Conservation (phyloP, 805 yeast species). For the Grigorovia yakushimaensis region DNA sequence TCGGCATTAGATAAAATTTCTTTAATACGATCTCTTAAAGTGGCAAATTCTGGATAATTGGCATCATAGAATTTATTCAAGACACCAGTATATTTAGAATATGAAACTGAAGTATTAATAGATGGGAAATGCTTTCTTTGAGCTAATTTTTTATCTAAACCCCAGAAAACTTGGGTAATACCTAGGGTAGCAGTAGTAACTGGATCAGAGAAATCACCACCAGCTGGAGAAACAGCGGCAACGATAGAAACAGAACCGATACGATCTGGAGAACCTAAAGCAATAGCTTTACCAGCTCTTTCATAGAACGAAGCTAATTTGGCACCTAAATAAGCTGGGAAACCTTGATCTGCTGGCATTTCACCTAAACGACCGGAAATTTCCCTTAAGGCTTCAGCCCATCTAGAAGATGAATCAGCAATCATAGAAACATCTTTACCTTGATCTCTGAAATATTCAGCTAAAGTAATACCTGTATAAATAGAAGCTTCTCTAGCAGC, state of each 20-base stretch:
- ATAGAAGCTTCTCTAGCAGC: slow-evolving; percentile 99
- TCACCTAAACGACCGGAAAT: slow-evolving; percentile 99
- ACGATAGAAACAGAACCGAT: slow-evolving; percentile 97
- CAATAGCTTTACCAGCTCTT: slow-evolving; percentile 96
- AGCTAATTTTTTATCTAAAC: slow-evolving; percentile 96
- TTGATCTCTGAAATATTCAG: slow-evolving; percentile 99
- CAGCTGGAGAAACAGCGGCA: slow-evolving; percentile 99
- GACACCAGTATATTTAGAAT: slow-evolving; percentile 89
- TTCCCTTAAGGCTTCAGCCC: slow-evolving; percentile 99
- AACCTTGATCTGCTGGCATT: slow-evolving; percentile 99
- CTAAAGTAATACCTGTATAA: slow-evolving; percentile 96
- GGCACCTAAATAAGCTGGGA: slow-evolving; percentile 99
- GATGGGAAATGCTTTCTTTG: slow-evolving; percentile 99
- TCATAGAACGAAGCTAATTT: slow-evolving; percentile 98
- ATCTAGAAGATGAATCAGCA: slow-evolving; percentile 99
- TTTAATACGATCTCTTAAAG: slow-evolving; percentile 80
- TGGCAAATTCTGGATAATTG: slow-evolving; percentile 85
- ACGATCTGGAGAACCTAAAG: slow-evolving; percentile 95
- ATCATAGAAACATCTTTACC: slow-evolving; percentile 98
- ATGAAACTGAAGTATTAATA: slow-evolving; percentile 89
- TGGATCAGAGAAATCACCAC: slow-evolving; percentile 99
- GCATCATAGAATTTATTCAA: slow-evolving; percentile 76
- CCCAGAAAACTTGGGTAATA: slow-evolving; percentile 99
- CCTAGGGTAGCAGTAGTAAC: slow-evolving; percentile 97
- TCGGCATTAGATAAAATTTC: slow-evolving; percentile 96